Base-by-base conservation (phyloP, 257 asterid species). In the Przewalskia tangutica region DNA sequence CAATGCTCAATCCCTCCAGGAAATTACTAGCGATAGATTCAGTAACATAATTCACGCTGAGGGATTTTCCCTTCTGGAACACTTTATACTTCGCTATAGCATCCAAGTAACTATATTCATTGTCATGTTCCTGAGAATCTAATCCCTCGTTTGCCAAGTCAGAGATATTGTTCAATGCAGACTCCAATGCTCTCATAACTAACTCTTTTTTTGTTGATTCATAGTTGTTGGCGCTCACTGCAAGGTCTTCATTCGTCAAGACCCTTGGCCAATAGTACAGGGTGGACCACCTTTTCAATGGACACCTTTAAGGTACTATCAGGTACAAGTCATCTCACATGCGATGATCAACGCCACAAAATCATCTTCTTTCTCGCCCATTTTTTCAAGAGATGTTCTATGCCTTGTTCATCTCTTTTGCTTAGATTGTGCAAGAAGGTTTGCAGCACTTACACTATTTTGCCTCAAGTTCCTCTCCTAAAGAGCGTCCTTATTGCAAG, bases 1-100 rank as follows among this genome's bases (percentile, higher is more conserved):
- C 94, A 89, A 46, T 91, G 89, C 86, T 93, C 96, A 81, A 93
- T 85, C 46, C 97, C 98, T 77, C 93, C 86, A 96, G 77, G 94
- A 96, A 94, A 84, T 93, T 98, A 83, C 81, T 84, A 20, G 97
- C 98, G 53, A 93, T 92, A 10, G 85, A 88, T 67, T 91, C 93
- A 32, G 90, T 82, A 76, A 77, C 87, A 82, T 90, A 93, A 82
- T 93, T 97, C 85, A 92, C 66, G 87, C 88, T 86, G 81, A 80
- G 89, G 63, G 95, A 89, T 78, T 86, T 91, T 62, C 87, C 94
- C 83, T 87, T 90, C 77, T 80, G 63, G 77, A 55, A 53, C 18
- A 80, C 89, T 84, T 77, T 79, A 80, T 81, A 34, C 82, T 55
- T 65, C 46, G 88, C 88, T 85, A 87, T 76, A 56, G 68, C 62